Evolutionary conservation across 257 asterid genomes (phyloP).

Genomic region (Salvia miltiorrhiza): DNA sequence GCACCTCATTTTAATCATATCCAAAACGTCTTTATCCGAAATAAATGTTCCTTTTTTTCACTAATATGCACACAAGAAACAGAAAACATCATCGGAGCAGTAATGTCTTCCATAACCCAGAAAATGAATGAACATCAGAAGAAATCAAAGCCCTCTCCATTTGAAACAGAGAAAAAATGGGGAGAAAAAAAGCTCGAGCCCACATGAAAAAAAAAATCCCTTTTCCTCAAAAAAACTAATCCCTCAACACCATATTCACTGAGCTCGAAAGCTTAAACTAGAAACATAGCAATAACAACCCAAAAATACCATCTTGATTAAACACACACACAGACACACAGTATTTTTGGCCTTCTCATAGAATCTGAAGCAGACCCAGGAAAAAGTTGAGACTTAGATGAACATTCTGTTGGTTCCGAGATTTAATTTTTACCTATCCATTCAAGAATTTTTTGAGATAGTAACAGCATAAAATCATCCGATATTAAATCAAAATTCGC

Average conservation of each 20-base stretch:
- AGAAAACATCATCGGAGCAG: background rate
- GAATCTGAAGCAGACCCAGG: constrained; percentile 27
- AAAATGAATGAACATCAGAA: background rate
- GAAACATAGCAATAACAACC: background rate
- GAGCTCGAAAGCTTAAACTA: constrained; percentile 16
- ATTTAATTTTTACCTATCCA: constrained; percentile 28
- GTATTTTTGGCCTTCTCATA: constrained; percentile 13
- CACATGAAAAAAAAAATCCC: background rate
- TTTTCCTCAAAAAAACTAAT: background rate
- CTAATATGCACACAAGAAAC: background rate
- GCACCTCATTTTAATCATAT: background rate
- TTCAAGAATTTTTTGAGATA: constrained; percentile 1
- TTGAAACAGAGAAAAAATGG: background rate
- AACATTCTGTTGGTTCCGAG: constrained; percentile 11
- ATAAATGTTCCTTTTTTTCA: background rate
- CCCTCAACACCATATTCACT: background rate
- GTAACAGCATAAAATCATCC: background rate
- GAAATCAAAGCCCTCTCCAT: background rate
- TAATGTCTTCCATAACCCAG: background rate
- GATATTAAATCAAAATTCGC: background rate
- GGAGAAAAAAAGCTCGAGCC: background rate
- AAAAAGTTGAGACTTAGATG: background rate
- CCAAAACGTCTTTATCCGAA: background rate
- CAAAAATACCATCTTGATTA: background rate
- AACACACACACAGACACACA: background rate